Percentiles rank a stretch among this genome's conserved stretches.
Conservation (phyloP, 2,329 filamentous ascomycete genomes). For the Phyllosticta citriasiana region DNA sequence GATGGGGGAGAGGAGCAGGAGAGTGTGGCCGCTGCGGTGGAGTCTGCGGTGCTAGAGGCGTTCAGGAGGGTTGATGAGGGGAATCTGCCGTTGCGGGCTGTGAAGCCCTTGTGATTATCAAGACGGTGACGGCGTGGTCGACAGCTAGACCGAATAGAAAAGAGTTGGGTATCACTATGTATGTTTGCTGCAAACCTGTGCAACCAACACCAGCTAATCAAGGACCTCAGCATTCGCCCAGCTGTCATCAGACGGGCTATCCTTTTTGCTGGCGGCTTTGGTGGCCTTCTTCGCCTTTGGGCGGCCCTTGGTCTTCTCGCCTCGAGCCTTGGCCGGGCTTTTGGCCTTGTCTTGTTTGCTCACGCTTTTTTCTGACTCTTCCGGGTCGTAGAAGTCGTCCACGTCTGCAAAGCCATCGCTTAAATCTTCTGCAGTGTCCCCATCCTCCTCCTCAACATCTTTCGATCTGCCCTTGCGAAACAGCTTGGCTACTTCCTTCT, state of each 20-base stretch:
- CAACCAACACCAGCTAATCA: conserved; percentile 13
- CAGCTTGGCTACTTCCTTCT: conserved; percentile 59
- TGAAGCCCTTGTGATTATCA: conserved; percentile 20
- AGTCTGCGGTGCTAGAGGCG: conserved; percentile 16
- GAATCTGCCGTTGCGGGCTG: conserved; percentile 16
- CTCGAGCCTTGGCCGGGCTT: neutral
- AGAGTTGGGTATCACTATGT: neutral
- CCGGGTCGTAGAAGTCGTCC: neutral
- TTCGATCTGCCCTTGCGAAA: conserved; percentile 42
- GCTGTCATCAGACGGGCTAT: neutral
- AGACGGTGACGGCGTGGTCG: neutral
- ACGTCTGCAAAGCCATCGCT: neutral
- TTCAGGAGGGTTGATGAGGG: conserved; percentile 20
- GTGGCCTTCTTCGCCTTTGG: conserved; percentile 25
- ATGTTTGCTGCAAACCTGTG: neutral
- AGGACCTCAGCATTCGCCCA: conserved; percentile 39
- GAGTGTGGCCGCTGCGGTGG: conserved; percentile 36
- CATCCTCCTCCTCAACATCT: conserved; percentile 9
- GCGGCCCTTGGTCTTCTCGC: neutral
- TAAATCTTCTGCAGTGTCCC: neutral
- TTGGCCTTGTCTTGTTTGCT: neutral
- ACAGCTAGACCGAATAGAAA: neutral
- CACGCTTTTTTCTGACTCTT: neutral
- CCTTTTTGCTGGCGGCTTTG: conserved; percentile 41
- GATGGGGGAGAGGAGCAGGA: conserved; percentile 45